phyloP scores from a whole-genome alignment of 148 eudicot genomes.

The Amaranthus hypochondriacus region DNA sequence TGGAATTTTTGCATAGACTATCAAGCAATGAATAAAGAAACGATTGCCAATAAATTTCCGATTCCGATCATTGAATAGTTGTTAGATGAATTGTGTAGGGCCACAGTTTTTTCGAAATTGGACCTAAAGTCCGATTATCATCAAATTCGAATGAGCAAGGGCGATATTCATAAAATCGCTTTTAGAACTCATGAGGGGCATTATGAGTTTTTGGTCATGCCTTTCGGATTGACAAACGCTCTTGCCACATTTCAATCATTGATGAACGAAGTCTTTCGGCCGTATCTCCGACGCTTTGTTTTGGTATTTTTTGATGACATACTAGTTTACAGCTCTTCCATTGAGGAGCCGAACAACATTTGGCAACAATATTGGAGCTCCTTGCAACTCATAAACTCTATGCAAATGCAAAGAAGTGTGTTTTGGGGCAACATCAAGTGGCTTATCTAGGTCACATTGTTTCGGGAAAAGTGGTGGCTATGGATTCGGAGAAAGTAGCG shows the following conservation, averaged over 20 bases:
- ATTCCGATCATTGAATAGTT: slow-evolving; percentile 3
- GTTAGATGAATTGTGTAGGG: background rate
- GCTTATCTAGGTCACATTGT: background rate
- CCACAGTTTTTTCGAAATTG: background rate
- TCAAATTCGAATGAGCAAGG: too few species aligned
- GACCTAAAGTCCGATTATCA: background rate
- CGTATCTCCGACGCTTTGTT: too few species aligned
- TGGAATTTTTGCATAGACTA: background rate
- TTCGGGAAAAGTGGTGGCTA: background rate
- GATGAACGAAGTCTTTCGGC: too few species aligned
- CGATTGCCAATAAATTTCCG: background rate
- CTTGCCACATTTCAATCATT: too few species aligned
- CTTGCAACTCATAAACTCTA: background rate
- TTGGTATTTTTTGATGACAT: too few species aligned
- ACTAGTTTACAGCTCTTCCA: background rate
- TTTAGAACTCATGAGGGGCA: too few species aligned
- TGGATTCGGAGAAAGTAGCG: background rate
- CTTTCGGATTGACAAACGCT: too few species aligned
- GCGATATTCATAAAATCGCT: too few species aligned
- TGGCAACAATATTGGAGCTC: background rate
- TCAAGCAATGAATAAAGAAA: background rate
- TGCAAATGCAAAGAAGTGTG: background rate
- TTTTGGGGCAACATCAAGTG: background rate
- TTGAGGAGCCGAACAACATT: background rate
- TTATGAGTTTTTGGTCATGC: too few species aligned